These are phyloP conservation scores for Populus trichocarpa DNA, from an alignment of 441 rosid genomes.

Conservation along the genomic window DNA sequence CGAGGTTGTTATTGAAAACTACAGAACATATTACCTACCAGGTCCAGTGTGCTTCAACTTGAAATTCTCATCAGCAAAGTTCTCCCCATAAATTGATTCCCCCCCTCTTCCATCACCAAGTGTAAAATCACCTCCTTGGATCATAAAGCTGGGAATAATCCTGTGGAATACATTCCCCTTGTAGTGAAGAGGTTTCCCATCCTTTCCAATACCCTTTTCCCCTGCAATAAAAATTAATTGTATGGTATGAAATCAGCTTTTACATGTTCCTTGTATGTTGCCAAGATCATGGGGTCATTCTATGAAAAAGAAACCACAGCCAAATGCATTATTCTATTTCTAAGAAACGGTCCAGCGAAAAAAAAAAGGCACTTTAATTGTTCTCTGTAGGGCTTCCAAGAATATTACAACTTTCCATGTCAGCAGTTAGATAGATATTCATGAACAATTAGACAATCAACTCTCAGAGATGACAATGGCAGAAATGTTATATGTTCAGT, in stretches of 20 bases:
- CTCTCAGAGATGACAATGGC: neutral
- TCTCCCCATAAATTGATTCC: slow-evolving; percentile 84
- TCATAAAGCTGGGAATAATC: slow-evolving; percentile 85
- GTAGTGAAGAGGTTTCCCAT: slow-evolving; percentile 72
- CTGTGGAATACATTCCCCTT: slow-evolving; percentile 75
- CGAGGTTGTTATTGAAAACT: neutral
- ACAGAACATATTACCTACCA: slow-evolving; percentile 29
- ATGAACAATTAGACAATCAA: neutral
- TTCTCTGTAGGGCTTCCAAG: neutral
- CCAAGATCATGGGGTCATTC: neutral
- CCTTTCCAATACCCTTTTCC: slow-evolving; percentile 75
- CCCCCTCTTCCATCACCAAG: slow-evolving; percentile 92
- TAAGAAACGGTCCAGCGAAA: neutral
- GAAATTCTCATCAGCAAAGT: slow-evolving; percentile 86
- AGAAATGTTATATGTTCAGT: neutral
- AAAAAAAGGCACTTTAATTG: neutral
- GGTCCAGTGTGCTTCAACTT: slow-evolving; percentile 85
- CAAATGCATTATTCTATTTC: neutral
- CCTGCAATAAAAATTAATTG: slow-evolving; percentile 35
- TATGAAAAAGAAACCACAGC: neutral
- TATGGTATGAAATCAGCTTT: neutral
- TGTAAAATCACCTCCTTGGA: slow-evolving; percentile 92
- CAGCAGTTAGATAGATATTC: neutral
- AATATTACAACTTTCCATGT: neutral
- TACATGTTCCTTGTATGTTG: neutral